Base-by-base conservation (phyloP, 2,329 filamentous ascomycete species). In the Phyllosticta citrichinensis region DNA sequence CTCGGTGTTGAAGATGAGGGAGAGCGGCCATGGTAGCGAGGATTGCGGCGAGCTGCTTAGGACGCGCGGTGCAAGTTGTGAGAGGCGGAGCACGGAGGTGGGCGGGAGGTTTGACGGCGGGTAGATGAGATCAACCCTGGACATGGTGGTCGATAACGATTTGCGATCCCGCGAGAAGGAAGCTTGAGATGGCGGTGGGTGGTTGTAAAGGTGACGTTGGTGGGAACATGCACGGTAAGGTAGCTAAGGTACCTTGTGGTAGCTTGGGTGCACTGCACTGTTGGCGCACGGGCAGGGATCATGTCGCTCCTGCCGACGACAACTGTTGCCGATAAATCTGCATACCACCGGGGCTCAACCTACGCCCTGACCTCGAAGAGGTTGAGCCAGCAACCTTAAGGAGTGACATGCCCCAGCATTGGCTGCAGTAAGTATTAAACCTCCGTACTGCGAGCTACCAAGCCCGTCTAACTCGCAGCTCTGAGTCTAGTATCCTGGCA, bases 1-100 rank as follows among this genome's bases (percentile, higher is more conserved):
- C 72, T 97, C 92, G 30, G 74, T 71, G 51, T 76, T 75, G 62
- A 76, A 71, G 66, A 83, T 74, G 58, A 81, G 71, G 8, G 76
- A 81, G 57, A 82, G 74, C 56, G 78, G 81, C 73, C 77, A 83
- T 27, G 75, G 77, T n/a, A 76, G 70, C 24, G 73, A 71, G 20
- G 70, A 71, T 62, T 68, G 74, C 10, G 74, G 73, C 63, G 75
- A 70, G 54, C 65, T 66, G 54, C 71, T 63, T 64, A 77, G 68
- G 58, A 75, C 68, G 40, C 65, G 68, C 27, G 77, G 73, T 3
- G 77, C 77, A 69, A 71, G 78, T 70, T 74, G 77, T 64, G 71
- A 82, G 70, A 77, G 79, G 68, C 63, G 73, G 71, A 79, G 73
- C 27, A 77, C 73, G 30, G 69, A 69, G 3, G 65, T 62, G 0